Base-by-base conservation (phyloP, 345 rosid species). In the Heritiera fomes region DNA sequence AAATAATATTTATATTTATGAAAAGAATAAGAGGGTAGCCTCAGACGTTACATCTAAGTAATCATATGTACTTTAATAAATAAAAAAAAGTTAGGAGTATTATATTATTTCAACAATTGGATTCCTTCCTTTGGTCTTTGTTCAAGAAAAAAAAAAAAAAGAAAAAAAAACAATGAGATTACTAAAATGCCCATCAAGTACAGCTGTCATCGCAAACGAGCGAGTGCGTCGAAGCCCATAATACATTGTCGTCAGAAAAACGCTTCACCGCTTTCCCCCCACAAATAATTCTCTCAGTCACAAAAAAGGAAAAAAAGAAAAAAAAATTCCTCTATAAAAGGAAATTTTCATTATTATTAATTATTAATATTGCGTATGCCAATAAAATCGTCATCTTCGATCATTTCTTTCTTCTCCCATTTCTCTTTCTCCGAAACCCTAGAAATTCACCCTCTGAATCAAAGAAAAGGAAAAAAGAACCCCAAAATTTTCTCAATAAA, bases 401-500 rank as follows among this genome's bases (percentile, higher is more conserved):
- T 56, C 53, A 1, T 55, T 65, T 14, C 59, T 30, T 56, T 38
- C 11, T 64, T 47, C 75, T 2, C 67, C 30, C 47, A 45, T 45
- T 45, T 45, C 47, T 45, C 47, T 45, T 10, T 45, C 55, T 43
- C 62, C 40, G 40, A 66, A 65, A 71, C 55, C 80, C 69, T 60
- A 72, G 38, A 50, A 73, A 63, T 45, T 47, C 41, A 38, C 60
- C 65, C 46, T 59, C 46, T 9, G 45, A 41, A 4, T 59, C 6
- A 23, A 30, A 59, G 32, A 20, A n/a, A 9, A 20, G 11, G 4
- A 23, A 23, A 61, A 55, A 17, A 60, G 60, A 56, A 77, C 45
- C 64, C 85, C 85, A 76, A 73, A 74, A 75, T 84, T 80, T 76
- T 76, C 87, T 76, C 81, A 28, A 68, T 3, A 14, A 1, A 55